Percentiles rank a stretch among this genome's conserved stretches.
Conservation (phyloP, 371 early-diverging fungal species). For the Blakeslea trispora region DNA sequence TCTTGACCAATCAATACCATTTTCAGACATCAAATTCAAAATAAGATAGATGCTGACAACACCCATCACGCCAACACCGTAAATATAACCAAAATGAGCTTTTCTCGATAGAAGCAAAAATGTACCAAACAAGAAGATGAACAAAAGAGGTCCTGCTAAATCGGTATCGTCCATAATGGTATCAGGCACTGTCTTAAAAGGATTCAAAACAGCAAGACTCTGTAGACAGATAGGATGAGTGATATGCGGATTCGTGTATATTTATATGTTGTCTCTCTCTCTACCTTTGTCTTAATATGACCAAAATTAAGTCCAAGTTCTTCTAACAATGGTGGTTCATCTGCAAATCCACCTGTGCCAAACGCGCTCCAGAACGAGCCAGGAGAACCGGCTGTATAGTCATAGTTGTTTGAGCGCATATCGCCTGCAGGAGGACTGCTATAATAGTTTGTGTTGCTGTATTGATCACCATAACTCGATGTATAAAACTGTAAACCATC, state of each 20-base stretch:
- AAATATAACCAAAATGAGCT: conserved; percentile 96
- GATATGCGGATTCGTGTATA: not conserved
- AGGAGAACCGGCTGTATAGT: conserved; percentile 36
- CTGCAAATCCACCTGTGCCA: conserved; percentile 86
- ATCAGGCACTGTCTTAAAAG: conserved; percentile 83
- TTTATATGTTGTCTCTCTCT: not conserved
- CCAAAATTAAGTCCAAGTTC: conserved; percentile 92
- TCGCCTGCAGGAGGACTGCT: conserved; percentile 48
- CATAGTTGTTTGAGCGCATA: conserved; percentile 56
- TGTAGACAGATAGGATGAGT: conserved; percentile 15
- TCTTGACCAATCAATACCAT: conserved; percentile 83
- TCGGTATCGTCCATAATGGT: conserved; percentile 95
- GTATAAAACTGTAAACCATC: conserved; percentile 69
- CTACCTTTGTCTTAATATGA: conserved; percentile 82
- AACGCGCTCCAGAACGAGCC: conserved; percentile 65
- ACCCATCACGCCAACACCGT: conserved; percentile 93
- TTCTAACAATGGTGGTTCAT: conserved; percentile 89
- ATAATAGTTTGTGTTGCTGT: conserved; percentile 43
- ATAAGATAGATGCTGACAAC: conserved; percentile 85
- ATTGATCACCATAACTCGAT: conserved; percentile 59
- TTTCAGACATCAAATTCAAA: conserved; percentile 92
- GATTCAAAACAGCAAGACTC: conserved; percentile 89
- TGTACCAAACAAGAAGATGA: conserved; percentile 88
- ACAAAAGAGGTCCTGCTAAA: conserved; percentile 92
- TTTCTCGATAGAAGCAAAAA: conserved; percentile 88